phyloP scores from a whole-genome alignment of 208 protist species.

The Leishmania martiniquensis region DNA sequence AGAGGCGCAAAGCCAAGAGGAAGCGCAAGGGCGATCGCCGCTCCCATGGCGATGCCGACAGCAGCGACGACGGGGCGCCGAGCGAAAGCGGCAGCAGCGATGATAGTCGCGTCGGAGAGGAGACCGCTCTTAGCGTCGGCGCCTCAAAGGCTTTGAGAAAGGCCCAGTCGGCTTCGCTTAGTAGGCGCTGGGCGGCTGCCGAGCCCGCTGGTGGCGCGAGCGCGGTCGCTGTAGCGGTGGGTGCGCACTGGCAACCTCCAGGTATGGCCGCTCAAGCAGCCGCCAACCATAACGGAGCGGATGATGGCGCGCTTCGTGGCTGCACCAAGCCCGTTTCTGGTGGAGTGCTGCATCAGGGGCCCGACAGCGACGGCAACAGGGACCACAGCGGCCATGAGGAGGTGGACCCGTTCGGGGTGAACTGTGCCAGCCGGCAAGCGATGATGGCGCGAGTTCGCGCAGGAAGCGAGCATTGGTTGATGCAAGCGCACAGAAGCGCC shows the following conservation, averaged over 20 bases:
- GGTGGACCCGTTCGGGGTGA: slow-evolving; percentile 19
- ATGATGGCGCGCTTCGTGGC: not conserved
- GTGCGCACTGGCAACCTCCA: slow-evolving; percentile 21
- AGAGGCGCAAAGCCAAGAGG: not conserved
- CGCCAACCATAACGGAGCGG: not conserved
- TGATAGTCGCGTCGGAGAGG: not conserved
- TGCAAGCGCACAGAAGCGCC: not conserved
- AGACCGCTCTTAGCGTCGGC: no score
- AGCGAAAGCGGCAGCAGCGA: not conserved
- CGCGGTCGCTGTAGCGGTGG: not conserved
- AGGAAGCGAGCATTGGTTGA: slow-evolving; percentile 21
- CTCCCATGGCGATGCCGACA: not conserved
- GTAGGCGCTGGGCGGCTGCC: not conserved
- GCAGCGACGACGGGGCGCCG: slow-evolving; percentile 3
- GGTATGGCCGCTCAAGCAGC: not conserved
- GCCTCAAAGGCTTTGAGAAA: not conserved
- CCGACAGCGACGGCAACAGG: not conserved
- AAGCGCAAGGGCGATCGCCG: not conserved
- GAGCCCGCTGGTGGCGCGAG: not conserved
- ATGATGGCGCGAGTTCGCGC: slow-evolving; percentile 28
- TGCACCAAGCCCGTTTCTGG: not conserved
- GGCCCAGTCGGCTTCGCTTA: not conserved
- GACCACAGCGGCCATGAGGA: slow-evolving; percentile 2
- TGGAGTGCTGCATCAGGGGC: not conserved
- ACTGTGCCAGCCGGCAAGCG: slow-evolving; percentile 11